Evolutionary conservation across 345 rosid genomes (phyloP).

Genomic region (Arabis hirsuta): DNA sequence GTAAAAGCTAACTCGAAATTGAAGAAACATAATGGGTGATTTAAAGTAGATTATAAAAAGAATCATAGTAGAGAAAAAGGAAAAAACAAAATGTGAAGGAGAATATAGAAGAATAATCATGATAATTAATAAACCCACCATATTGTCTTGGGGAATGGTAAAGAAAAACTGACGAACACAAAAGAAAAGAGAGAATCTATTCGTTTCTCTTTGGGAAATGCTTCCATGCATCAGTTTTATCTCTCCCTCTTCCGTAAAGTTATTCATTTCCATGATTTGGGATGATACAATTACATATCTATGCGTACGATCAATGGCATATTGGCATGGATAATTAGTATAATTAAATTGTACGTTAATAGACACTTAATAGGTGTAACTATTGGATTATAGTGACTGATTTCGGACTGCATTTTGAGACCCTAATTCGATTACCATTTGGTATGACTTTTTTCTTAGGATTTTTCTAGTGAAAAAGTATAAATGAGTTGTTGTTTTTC

Average conservation of each 20-base stretch:
- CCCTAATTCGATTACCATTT: no score
- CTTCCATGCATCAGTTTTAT: slow-evolving; percentile 54
- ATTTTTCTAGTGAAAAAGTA: no score
- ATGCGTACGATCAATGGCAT: neutral
- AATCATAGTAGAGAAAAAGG: slow-evolving; percentile 7
- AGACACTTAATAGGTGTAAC: neutral
- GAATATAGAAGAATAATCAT: slow-evolving; percentile 26
- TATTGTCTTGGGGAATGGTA: slow-evolving; percentile 72
- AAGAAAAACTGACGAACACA: slow-evolving; percentile 72
- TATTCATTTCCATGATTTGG: neutral
- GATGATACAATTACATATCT: neutral
- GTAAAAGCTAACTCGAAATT: slow-evolving; percentile 24
- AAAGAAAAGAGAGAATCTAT: slow-evolving; percentile 52
- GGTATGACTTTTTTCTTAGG: no score
- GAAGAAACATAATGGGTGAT: slow-evolving; percentile 3
- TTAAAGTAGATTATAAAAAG: slow-evolving; percentile 2
- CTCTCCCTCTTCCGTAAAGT: neutral
- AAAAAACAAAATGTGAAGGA: neutral
- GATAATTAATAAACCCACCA: slow-evolving; percentile 45
- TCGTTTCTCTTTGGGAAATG: slow-evolving; percentile 71
- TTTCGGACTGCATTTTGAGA: no score
- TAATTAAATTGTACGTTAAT: neutral
- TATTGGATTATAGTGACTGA: no score
- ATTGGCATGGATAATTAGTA: neutral
- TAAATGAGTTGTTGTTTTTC: no score